Evolutionary conservation across 768 basidiomycete species (phyloP), one percentile per base, ranked within the genome.

Genomic region (Tulasnella sp.): DNA sequence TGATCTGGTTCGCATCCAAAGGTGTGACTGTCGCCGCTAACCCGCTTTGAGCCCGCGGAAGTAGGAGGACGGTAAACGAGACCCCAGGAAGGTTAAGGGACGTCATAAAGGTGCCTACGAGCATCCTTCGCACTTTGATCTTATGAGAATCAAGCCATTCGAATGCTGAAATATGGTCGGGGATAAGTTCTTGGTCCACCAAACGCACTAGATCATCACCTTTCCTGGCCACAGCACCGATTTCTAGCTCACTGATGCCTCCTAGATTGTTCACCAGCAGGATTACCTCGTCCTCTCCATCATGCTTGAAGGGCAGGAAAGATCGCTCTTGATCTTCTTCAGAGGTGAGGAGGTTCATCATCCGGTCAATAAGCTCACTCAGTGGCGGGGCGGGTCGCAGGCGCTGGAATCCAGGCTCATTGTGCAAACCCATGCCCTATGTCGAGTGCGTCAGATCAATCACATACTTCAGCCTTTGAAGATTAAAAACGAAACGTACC

Each of bases 61-160:
- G 79, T 8, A 89, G 78, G 15, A 92, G 75, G 17, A 92, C 75
- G 1, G 89, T 87, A 61, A 94, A 73, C 15, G 89, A 92, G 69
- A 93, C 88, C 2, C 92, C 92, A 29, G 90, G 87, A 87, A 92
- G 92, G 70, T 91, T 92, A 63, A 94, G 77, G 59, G 85, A 88
- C 22, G 89, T 92, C 92, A 96, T 94, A 71, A 86, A 92, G 11
- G 85, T 84, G 2, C 92, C 92, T 10, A 81, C 75, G 8, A 93
- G 66, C 42, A 91, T 73, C 9, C 90, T 75, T 62, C 78, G 74
- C 24, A 83, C 74, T 34, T 67, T 74, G 64, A 88, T 76, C 1
- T 60, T 61, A 59, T 72, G 65, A 46, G 7, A 49, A 42, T 59
- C 54, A 19, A 72, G 63, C 67, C 65, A 67, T 38, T 62, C 57